Evolutionary conservation across 2,329 filamentous ascomycete species (phyloP), one percentile per base, ranked within the genome.

Genomic region (Aaosphaeria arxii): DNA sequence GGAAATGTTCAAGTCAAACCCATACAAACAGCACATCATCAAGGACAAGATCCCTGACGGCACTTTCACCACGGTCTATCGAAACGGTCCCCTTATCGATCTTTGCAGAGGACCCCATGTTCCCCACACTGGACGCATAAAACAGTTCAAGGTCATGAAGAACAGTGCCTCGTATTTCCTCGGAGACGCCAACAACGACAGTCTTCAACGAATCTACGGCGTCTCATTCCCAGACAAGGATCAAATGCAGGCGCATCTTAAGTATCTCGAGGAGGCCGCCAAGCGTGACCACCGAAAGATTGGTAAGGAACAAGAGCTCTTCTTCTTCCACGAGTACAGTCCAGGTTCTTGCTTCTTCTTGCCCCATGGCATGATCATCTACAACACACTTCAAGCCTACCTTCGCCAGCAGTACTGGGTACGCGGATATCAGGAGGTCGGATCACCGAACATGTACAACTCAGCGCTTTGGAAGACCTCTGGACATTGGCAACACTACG

Each of bases 1-100:
- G 45, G 90, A 96, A 70, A 96, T 97, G 89, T 97, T 97, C 78
- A 84, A 85, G 61, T 95, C 95, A 80, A 96, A 95, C 81, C 94
- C 94, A 71, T 97, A 96, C 79, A 97, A 99, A 82, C 85, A 95
- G 70, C 89, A 96, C 71, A 95, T 97, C 72, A 97, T 99, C 75
- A 87, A 90, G 61, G 88, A 91, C 77, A 91, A 95, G 73, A 89
- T 97, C 52, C 79, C 86, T 36, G 90, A 96, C 59, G 91, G 90
- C 59, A 91, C 90, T 47, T 89, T 82, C 67, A 95, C 90, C 68
- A 97, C 94, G 7, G 92, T 97, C 38, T 99, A 97, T 73, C 85
- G 90, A 55, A 95, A 91, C 64, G 94, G 94, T 49, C 91, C 91
- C 11, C 78, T 97, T 48, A 96, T 97, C 63, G 94, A 99, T 81